Evolutionary conservation across 805 yeast species (phyloP), one percentile per base, ranked within the genome.

Genomic region (Millerozyma acaciae): DNA sequence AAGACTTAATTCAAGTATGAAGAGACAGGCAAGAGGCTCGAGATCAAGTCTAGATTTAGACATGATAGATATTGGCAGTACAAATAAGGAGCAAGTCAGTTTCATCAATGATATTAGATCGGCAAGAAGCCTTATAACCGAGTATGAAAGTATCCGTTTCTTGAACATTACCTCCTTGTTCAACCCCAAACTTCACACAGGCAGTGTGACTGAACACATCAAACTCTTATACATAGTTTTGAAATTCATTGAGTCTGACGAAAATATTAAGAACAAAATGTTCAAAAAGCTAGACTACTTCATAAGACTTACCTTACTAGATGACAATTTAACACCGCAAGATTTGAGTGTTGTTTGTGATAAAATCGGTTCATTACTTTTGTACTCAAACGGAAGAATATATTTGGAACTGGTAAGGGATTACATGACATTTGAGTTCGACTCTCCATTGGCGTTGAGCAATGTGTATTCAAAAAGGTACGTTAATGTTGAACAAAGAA

Each of bases 81-180:
- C n/a, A n/a, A n/a, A n/a, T n/a, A n/a, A n/a, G n/a, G n/a, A n/a
- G n/a, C n/a, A n/a, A n/a, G n/a, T n/a, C n/a, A n/a, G 32, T 4
- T 38, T 51, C 8, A 47, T 52, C 7, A 39, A 39, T 26, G 47
- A 47, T 5, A 35, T 55, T 6, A 39, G 43, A 20, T 53, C 62
- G 0, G 31, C 51, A 8, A 30, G 39, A 5, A 30, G 35, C 8
- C 39, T 58, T 16, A 45, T 46, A 2, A 28, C 43, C 1, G 37
- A 44, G 20, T 40, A 53, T 7, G 48, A 50, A 20, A 37, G 39
- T 5, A 43, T 56, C 9, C 26, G 31, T 20, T 33, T 46, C 25
- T 27, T 47, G 16, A 51, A 48, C 25, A 33, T 40, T 1, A 39
- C 19, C 7, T 30, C 16, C 28, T 33, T 37, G 10, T 42, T 34